A percentile compares a stretch with the other conserved stretches of the same genome.
Evolutionary conservation across 2,329 filamentous ascomycete genomes (phyloP).

Genomic region (Didymella arachidicola): DNA sequence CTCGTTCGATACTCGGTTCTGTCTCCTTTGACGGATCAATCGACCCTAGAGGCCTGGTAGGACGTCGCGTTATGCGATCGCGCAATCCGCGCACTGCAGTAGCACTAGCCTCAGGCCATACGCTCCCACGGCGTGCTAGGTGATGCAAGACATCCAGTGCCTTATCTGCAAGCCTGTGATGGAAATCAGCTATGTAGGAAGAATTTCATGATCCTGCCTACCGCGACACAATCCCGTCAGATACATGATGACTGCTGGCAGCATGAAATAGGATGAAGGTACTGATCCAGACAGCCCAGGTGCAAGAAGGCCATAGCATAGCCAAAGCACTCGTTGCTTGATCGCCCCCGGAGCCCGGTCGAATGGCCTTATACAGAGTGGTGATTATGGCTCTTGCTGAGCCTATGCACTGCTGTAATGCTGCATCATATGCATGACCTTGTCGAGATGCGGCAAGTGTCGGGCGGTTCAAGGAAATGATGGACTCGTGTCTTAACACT

Average conservation of each 20-base stretch:
- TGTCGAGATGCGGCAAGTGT: slow-evolving; percentile 57
- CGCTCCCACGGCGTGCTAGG: slow-evolving; percentile 36
- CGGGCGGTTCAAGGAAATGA: slow-evolving; percentile 61
- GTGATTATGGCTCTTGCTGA: slow-evolving; percentile 60
- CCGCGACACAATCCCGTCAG: slow-evolving; percentile 51
- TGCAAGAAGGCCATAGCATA: slow-evolving; percentile 61
- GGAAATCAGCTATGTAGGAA: background rate
- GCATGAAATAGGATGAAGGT: slow-evolving; percentile 62
- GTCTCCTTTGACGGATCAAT: background rate
- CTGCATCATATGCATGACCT: slow-evolving; percentile 56
- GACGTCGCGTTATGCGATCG: slow-evolving; percentile 24
- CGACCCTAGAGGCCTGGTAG: background rate
- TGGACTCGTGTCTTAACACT: slow-evolving; percentile 59
- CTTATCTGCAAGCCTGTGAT: slow-evolving; percentile 34
- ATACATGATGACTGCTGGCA: slow-evolving; percentile 56
- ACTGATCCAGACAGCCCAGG: slow-evolving; percentile 63
- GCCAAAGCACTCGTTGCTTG: slow-evolving; percentile 38
- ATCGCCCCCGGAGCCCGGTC: slow-evolving; percentile 19
- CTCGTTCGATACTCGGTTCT: background rate
- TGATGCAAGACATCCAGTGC: slow-evolving; percentile 38
- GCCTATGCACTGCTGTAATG: slow-evolving; percentile 61
- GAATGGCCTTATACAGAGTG: slow-evolving; percentile 47
- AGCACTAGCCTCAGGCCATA: slow-evolving; percentile 43
- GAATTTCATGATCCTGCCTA: slow-evolving; percentile 32
- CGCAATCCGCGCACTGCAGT: slow-evolving; percentile 38